Conservation (phyloP, 106 monocot genomes). For the Apostasia ramifera region DNA sequence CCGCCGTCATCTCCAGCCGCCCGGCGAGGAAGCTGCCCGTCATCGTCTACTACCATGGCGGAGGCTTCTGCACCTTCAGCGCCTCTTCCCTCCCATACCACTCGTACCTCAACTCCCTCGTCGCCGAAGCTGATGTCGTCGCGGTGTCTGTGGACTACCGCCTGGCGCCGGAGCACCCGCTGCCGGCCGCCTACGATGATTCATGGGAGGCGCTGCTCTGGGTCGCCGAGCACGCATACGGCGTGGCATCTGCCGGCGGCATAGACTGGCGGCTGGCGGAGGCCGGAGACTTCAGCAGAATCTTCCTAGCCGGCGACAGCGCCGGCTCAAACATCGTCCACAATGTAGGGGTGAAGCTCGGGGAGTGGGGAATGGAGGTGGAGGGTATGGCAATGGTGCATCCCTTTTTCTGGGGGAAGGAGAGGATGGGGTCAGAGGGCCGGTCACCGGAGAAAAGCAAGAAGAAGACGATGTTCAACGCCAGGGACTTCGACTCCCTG, state of each 20-base stretch:
- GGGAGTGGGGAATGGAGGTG: not conserved
- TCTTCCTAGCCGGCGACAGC: not conserved
- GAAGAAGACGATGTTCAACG: not conserved
- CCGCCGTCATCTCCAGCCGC: not conserved
- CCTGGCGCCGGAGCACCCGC: conserved; percentile 20
- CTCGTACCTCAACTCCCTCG: conserved; percentile 2
- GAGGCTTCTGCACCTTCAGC: not conserved
- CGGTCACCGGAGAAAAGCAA: not conserved
- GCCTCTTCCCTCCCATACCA: not conserved
- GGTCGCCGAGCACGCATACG: too few relatives aligned
- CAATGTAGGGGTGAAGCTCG: too few relatives aligned
- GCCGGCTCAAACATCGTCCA: not conserved
- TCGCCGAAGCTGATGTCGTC: not conserved
- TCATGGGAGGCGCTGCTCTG: not conserved
- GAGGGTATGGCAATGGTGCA: not conserved
- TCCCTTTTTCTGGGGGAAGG: conserved; percentile 1
- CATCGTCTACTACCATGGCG: conserved; percentile 5
- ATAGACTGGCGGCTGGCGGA: not conserved
- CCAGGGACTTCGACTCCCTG: not conserved
- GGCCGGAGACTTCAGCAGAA: not conserved
- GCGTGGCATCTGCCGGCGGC: not conserved
- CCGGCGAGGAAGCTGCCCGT: not conserved
- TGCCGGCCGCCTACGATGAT: not conserved
- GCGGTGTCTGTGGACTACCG: conserved; percentile 25
- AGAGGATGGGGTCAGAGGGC: not conserved